Evolutionary conservation across 139 green algal genomes (phyloP), one percentile per base, ranked within the genome.

Genomic region (Deuterostichococcus epilithicus): DNA sequence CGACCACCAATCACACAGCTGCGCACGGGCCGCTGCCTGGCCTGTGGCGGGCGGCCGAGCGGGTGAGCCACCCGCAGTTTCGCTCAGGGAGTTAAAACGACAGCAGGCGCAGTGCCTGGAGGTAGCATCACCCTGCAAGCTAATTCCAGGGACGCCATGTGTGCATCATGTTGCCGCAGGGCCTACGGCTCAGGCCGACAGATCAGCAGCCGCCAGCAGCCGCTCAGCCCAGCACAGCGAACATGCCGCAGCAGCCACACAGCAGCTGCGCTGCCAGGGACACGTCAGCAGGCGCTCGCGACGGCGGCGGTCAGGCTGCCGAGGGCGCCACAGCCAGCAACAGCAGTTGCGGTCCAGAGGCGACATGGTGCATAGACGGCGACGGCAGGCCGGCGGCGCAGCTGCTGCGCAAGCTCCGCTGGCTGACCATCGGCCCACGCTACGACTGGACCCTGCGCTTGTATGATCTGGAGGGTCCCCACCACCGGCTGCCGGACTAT

Each of bases 321-420:
- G n/a, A n/a, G n/a, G n/a, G 42, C n/a, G 13, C 30, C 39, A 65
- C 6, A 59, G 36, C 30, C 5, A 73, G 74, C 74, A 77, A 68
- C 59, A 69, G 33, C 70, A 74, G 59, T 65, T 59, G 35, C n/a
- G n/a, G n/a, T n/a, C n/a, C n/a, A n/a, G n/a, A 67, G 25, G 67
- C 45, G 13, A 28, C 18, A 0, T 82, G 82, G 74, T 60, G 42
- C 15, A 28, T n/a, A 4, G 44, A 59, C 22, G 78, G 76, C 28
- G n/a, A 30, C 47, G 87, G 79, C 5, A 80, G 78, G 0, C 15
- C 75, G 8, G 92, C 92, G 23, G 35, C 65, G 8, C 36, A 75
- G 44, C 75, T 97, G 75, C 76, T 97, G 58, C 77, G 81, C 8
- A 89, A 88, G 86, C 86, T 97, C 72, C 86, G 93, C 4, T 98